Evolutionary conservation across 306 rosid genomes (phyloP), one percentile per base, ranked within the genome.

Genomic region (Gastrolobium bilobum): DNA sequence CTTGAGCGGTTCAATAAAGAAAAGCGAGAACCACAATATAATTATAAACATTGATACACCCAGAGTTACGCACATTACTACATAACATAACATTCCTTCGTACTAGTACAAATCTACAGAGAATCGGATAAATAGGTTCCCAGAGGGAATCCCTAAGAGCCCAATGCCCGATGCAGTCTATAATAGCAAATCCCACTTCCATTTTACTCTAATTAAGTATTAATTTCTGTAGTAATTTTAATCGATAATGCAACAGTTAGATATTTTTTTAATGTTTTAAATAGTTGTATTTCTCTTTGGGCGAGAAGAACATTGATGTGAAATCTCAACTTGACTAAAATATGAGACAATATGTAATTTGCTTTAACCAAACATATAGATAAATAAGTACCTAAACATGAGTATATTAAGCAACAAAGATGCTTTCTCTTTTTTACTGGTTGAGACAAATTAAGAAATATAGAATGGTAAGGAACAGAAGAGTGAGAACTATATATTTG

Each of bases 71-170:
- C 39, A 8, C 66, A 56, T 83, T 61, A 44, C 77, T 15, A n/a
- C 58, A 79, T 85, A 63, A 84, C 82, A 90, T 85, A 63, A 84
- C 82, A 90, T 85, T 84, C 85, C 81, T 60, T 57, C 52, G 40
- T 68, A 50, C 61, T 39, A 53, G 29, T 72, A 43, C 52, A 68
- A 44, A 20, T 20, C 26, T 20, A 20, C 26, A 57, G 53, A 39
- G 62, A 76, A 52, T 48, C 48, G 9, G 15, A 77, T 39, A 69
- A 30, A 76, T n/a, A 75, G 65, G 44, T 78, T 46, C 14, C 15
- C 40, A 71, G 57, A 88, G 87, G 83, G 88, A 92, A 87, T 86
- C 94, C 94, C 94, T 54, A 89, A 73, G 85, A 80, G 89, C 92
- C 39, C 93, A 76, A 70, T 48, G 61, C 43, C 78, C 91, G 50